These are phyloP conservation scores for Hymenoscyphus albidus DNA, from an alignment of 2,329 filamentous ascomycete species.

Conservation along the genomic window DNA sequence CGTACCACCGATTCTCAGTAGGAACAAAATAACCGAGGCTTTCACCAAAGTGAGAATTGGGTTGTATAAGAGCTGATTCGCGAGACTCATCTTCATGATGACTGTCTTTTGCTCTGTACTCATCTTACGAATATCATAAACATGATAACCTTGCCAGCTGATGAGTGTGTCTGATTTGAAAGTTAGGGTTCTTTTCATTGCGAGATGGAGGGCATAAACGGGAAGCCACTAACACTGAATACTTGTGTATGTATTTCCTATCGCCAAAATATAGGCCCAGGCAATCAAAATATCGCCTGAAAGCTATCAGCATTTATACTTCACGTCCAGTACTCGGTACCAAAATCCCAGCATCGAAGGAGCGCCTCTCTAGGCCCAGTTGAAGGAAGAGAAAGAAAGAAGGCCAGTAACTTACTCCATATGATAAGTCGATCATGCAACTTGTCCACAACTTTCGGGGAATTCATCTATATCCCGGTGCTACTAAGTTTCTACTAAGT, in stretches of 20 bases:
- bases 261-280: not conserved
- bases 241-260: not conserved
- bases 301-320: not conserved
- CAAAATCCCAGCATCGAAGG: too few relatives aligned
- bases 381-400: too few relatives aligned
- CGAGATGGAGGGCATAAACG: not conserved
- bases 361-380: too few relatives aligned
- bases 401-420: not conserved
- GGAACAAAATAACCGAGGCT: conserved; percentile 43
- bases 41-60: conserved; percentile 45
- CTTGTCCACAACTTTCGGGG: not conserved
- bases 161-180: conserved; percentile 2
- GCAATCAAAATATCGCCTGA: not conserved
- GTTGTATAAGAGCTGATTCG: conserved; percentile 41
- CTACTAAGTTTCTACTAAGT: not conserved
- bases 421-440: not conserved
- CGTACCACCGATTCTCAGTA: conserved; percentile 41
- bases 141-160: conserved; percentile 5
- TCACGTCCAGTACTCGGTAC: too few relatives aligned
- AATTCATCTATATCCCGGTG: not conserved
- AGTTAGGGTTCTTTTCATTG: not conserved
- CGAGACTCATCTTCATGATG: not conserved
- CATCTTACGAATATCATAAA: conserved; percentile 4
- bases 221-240: not conserved
- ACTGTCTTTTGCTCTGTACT: not conserved